Evolutionary conservation across 768 basidiomycete genomes (phyloP).

Genomic region (Hericium rajendrae): DNA sequence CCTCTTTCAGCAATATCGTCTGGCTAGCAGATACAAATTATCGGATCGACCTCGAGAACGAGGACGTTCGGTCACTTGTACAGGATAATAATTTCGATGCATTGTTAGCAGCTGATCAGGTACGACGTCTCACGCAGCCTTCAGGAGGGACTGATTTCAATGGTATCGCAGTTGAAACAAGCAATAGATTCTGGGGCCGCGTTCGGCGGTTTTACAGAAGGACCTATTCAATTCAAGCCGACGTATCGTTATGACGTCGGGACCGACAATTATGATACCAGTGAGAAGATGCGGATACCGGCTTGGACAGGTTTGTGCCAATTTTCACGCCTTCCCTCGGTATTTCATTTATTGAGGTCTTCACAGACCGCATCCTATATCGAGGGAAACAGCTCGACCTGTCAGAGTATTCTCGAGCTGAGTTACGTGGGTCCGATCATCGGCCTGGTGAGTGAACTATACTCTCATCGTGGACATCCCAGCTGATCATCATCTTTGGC

Average conservation of each 20-base stretch:
- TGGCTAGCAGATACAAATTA: conserved; percentile 98
- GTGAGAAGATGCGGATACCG: conserved; percentile 93
- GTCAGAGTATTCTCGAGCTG: conserved; percentile 72
- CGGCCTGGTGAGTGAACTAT: conserved; percentile 58
- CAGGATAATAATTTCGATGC: conserved; percentile 57
- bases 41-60: conserved; percentile 81
- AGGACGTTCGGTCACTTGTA: conserved; percentile 61
- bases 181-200: conserved; percentile 65
- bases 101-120: conserved; percentile 81
- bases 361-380: conserved; percentile 86
- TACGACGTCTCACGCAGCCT: conserved; percentile 24
- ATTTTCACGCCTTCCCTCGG: conserved; percentile 7
- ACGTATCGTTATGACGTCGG: conserved; percentile 88
- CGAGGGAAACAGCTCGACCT: conserved; percentile 66
- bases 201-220: conserved; percentile 82
- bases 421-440: conserved; percentile 89
- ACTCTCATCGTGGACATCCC: neutral
- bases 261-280: conserved; percentile 85
- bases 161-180: conserved; percentile 46
- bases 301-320: conserved; percentile 82
- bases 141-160: neutral
- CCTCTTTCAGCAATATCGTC: conserved; percentile 60
- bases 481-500: neutral
- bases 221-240: conserved; percentile 82
- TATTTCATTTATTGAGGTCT: neutral